Evolutionary conservation across 345 rosid genomes (phyloP).

Genomic region (Schrenkiella parvula): DNA sequence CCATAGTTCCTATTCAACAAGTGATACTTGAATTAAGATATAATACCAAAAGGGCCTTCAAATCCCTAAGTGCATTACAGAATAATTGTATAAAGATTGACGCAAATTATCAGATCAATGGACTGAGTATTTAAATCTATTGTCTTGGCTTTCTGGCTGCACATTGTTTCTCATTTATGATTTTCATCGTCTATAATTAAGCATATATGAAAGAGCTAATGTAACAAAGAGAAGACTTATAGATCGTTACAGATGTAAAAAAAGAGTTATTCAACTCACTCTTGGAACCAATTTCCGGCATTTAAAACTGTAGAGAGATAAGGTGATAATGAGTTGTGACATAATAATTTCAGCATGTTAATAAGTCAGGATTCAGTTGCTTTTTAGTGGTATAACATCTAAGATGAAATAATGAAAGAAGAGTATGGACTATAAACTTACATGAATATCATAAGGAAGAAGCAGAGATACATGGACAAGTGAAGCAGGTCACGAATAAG

Average conservation of each 20-base stretch:
- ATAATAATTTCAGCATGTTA: neutral
- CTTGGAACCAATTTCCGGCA: neutral
- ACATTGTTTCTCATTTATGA: neutral
- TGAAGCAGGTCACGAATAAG: slow-evolving; percentile 94
- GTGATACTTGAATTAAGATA: neutral
- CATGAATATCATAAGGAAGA: slow-evolving; percentile 95
- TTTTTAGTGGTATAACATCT: neutral
- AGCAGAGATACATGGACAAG: slow-evolving; percentile 90
- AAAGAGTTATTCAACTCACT: neutral
- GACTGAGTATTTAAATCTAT: neutral
- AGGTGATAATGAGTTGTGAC: neutral
- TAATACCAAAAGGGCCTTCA: neutral
- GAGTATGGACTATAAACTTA: slow-evolving; percentile 40
- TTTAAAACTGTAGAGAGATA: neutral
- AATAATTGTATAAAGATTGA: neutral
- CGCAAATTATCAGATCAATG: neutral
- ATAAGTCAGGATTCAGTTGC: neutral
- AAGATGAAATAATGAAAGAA: neutral
- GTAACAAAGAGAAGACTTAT: neutral
- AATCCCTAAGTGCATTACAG: neutral
- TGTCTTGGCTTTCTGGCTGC: neutral
- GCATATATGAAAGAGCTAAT: neutral
- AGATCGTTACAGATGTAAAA: neutral
- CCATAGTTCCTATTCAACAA: slow-evolving; percentile 77
- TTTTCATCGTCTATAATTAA: neutral